Conservation (phyloP, 208 protist genomes). For the Polymyxa betae region DNA sequence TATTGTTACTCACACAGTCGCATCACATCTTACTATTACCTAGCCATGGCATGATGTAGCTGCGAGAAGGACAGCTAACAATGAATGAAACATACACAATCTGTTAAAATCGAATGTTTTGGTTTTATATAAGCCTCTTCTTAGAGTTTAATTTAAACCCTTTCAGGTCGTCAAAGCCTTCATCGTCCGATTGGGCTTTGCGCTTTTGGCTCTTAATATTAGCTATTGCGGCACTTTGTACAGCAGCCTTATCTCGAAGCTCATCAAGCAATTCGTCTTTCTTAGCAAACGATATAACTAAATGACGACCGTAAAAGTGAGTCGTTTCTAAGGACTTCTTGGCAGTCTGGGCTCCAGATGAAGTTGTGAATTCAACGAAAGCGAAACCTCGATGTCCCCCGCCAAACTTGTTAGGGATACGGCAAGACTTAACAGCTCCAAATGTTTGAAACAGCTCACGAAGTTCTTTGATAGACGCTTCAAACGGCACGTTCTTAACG, state of each 20-base stretch:
- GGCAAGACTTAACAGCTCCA: constrained; percentile 14
- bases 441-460: constrained; percentile 32
- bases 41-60: too few species aligned
- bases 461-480: constrained; percentile 43
- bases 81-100: too few species aligned
- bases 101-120: too few species aligned
- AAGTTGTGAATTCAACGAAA: constrained; percentile 7
- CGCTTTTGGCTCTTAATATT: not conserved
- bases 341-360: not conserved
- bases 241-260: constrained; percentile 7
- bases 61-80: too few species aligned
- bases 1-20: too few species aligned
- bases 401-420: constrained; percentile 32
- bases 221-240: not conserved
- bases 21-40: too few species aligned
- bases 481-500: constrained; percentile 50
- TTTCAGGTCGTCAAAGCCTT: too few species aligned
- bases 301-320: constrained; percentile 39
- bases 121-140: too few species aligned
- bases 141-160: too few species aligned
- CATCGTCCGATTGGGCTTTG: too few species aligned
- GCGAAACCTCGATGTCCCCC: constrained; percentile 34
- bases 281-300: not conserved
- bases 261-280: constrained; percentile 11
- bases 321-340: not conserved